phyloP scores from a whole-genome alignment of 768 basidiomycete genomes.

The Rossbeevera mucosa region DNA sequence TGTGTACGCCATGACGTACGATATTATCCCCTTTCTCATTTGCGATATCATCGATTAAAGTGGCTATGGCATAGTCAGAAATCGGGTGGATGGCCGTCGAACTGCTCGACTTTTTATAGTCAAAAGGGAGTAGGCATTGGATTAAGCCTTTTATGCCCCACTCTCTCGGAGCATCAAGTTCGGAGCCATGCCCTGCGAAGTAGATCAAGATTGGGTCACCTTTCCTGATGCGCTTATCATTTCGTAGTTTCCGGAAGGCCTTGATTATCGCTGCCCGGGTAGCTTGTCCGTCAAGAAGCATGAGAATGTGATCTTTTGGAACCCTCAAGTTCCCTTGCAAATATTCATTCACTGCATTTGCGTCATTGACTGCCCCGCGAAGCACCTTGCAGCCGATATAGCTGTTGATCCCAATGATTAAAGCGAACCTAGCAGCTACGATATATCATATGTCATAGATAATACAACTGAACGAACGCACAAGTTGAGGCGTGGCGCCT shows the following conservation, averaged over 20 bases:
- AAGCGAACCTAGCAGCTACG: slow-evolving; percentile 23
- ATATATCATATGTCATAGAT: neutral
- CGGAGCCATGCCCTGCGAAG: slow-evolving; percentile 42
- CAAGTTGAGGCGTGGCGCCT: neutral
- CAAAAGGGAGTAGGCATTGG: slow-evolving; percentile 31
- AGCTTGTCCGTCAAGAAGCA: slow-evolving; percentile 35
- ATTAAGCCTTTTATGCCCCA: slow-evolving; percentile 24
- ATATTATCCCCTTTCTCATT: slow-evolving; percentile 40
- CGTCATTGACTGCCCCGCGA: slow-evolving; percentile 36
- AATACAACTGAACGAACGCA: neutral
- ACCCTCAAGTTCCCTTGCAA: slow-evolving; percentile 28
- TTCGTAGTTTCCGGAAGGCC: slow-evolving; percentile 20
- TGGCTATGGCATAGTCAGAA: slow-evolving; percentile 40
- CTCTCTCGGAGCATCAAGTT: slow-evolving; percentile 25
- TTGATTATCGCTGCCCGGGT: slow-evolving; percentile 33
- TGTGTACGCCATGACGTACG: slow-evolving; percentile 21
- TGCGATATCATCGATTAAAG: slow-evolving; percentile 35
- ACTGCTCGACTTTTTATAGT: slow-evolving; percentile 17
- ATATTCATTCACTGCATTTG: slow-evolving; percentile 34
- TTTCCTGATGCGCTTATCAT: slow-evolving; percentile 22
- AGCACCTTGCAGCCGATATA: slow-evolving; percentile 31
- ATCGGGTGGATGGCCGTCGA: slow-evolving; percentile 28
- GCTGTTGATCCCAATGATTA: slow-evolving; percentile 42
- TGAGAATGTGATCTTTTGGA: slow-evolving; percentile 32
- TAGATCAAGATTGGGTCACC: slow-evolving; percentile 38